phyloP scores from a whole-genome alignment of 768 basidiomycete species.

The Dacryopinax primogenitus region DNA sequence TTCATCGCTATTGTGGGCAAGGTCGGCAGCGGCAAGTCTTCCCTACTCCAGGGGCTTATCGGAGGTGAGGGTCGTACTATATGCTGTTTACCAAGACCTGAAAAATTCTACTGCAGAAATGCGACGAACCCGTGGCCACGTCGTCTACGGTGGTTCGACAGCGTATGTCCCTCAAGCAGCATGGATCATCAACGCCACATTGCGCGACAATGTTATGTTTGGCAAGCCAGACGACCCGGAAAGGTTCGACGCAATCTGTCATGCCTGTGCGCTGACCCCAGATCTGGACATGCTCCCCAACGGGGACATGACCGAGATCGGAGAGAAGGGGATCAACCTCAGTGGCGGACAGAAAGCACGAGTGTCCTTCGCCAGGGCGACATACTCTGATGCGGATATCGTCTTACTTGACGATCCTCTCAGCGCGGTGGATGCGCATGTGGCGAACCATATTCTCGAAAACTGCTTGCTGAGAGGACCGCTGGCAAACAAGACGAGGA shows the following conservation, averaged over 20 bases:
- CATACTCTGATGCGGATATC: constrained; percentile 59
- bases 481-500: constrained; percentile 40
- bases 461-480: constrained; percentile 43
- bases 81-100: constrained; percentile 35
- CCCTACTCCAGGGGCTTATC: constrained; percentile 19
- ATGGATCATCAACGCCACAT: constrained; percentile 56
- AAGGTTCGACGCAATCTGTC: constrained; percentile 45
- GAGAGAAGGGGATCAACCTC: constrained; percentile 63
- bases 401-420: constrained; percentile 74
- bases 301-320: constrained; percentile 57
- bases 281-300: constrained; percentile 61
- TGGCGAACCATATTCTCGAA: constrained; percentile 52
- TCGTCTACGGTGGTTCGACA: constrained; percentile 41
- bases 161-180: constrained; percentile 49
- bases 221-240: constrained; percentile 51
- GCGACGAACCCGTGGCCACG: constrained; percentile 44
- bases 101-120: constrained; percentile 36
- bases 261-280: constrained; percentile 54
- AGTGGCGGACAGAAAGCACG: constrained; percentile 52
- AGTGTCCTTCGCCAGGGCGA: constrained; percentile 63
- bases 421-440: constrained; percentile 65
- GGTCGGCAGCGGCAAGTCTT: constrained; percentile 55
- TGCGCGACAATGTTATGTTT: constrained; percentile 64
- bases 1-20: constrained; percentile 63
- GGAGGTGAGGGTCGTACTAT: constrained; percentile 26